Conservation (phyloP, 768 basidiomycete genomes). For the Leccinum subgranulosum region DNA sequence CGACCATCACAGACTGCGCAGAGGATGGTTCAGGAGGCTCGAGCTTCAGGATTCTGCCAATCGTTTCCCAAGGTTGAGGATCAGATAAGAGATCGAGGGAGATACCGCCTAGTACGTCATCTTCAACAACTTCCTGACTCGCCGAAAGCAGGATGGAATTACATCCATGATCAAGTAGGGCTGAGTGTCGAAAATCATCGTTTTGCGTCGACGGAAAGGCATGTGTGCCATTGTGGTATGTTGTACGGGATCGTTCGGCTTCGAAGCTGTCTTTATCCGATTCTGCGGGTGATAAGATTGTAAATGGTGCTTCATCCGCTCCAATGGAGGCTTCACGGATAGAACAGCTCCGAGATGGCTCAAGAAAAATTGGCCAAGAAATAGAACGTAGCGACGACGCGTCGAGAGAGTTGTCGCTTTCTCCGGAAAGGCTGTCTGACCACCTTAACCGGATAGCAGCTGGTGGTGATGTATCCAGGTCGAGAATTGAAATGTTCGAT, state of each 20-base stretch:
- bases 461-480: conserved; percentile 25
- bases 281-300: background rate
- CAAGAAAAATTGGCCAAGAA: background rate
- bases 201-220: background rate
- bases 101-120: background rate
- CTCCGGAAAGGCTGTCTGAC: background rate
- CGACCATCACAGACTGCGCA: conserved; percentile 1
- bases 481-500: conserved; percentile 16
- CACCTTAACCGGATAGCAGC: background rate
- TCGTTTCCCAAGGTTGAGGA: conserved; percentile 31
- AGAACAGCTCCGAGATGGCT: background rate
- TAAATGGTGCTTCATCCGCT: background rate
- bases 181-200: background rate
- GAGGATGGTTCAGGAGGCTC: background rate
- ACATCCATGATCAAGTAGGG: background rate
- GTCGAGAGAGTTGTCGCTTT: background rate
- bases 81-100: conserved; percentile 29
- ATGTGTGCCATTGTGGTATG: background rate
- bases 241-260: background rate
- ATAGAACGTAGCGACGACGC: background rate
- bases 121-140: background rate
- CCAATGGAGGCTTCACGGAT: background rate
- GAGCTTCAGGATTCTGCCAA: conserved; percentile 26
- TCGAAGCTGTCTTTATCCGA: background rate
- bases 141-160: background rate